Evolutionary conservation across 192 early-diverging fungal species (phyloP).

Genomic region (Entrophospora sp.): DNA sequence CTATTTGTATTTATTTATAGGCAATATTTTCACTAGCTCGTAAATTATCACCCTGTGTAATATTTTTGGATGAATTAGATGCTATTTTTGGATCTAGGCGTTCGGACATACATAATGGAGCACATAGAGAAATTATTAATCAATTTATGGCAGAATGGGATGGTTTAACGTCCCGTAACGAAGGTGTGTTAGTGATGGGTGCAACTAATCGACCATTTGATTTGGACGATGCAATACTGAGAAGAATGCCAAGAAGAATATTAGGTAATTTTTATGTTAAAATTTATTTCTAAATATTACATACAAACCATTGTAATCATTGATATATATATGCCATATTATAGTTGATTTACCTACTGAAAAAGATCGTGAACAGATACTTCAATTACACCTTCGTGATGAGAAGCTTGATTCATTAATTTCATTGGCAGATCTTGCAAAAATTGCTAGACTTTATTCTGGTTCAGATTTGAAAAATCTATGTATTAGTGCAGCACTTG

Average conservation of each 20-base stretch:
- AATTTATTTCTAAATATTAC: no score
- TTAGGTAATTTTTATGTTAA: constrained; percentile 41
- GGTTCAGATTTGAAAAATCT: constrained; percentile 95
- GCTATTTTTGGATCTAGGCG: constrained; percentile 58
- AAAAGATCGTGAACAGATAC: constrained; percentile 64
- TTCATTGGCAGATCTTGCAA: constrained; percentile 55
- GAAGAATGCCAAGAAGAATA: constrained; percentile 83
- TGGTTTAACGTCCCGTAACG: constrained; percentile 65
- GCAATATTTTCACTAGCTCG: constrained; percentile 90
- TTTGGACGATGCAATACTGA: constrained; percentile 90
- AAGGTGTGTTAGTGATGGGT: constrained; percentile 78
- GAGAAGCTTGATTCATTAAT: constrained; percentile 59
- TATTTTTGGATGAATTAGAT: constrained; percentile 97
- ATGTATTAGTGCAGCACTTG: constrained; percentile 76
- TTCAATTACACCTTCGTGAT: constrained; percentile 66
- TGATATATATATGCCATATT: no score
- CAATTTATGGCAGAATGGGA: constrained; percentile 99
- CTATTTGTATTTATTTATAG: constrained; percentile 23
- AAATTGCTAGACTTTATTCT: constrained; percentile 70
- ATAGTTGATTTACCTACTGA: constrained; percentile 79
- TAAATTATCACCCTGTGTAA: constrained; percentile 86
- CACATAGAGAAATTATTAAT: constrained; percentile 75
- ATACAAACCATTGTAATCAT: background rate
- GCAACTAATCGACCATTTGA: constrained; percentile 97
- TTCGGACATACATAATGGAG: constrained; percentile 34